A percentile compares a stretch with the other conserved stretches of the same genome.
Evolutionary conservation across 2,329 filamentous ascomycete species (phyloP).

Genomic region (Pseudogymnoascus sp.): DNA sequence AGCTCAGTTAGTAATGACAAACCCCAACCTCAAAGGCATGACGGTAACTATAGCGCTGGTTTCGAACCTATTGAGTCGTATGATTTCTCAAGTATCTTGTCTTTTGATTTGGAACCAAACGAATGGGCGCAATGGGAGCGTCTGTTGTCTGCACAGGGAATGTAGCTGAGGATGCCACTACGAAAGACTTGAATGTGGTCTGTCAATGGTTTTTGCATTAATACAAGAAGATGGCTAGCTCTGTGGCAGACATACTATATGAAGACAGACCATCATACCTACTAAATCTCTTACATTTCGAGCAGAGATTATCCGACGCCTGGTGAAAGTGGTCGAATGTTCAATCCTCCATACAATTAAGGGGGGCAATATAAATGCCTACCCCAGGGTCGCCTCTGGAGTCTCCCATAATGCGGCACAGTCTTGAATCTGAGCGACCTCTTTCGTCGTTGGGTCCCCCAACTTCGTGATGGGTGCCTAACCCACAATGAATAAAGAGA

Average conservation of each 20-base stretch:
- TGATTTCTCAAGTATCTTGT: constrained; percentile 20
- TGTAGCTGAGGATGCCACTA: not conserved
- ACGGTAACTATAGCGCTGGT: constrained; percentile 3
- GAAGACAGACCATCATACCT: not conserved
- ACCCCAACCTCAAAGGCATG: not conserved
- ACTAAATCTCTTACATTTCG: not conserved
- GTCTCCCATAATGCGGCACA: not conserved
- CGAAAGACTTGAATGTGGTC: not conserved
- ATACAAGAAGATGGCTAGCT: not conserved
- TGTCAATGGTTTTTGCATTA: not conserved
- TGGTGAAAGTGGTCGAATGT: not conserved
- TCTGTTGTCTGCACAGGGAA: constrained; percentile 17
- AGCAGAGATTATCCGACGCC: not conserved
- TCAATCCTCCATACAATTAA: not conserved
- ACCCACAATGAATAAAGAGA: not conserved
- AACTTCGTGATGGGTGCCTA: not conserved
- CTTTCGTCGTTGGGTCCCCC: not conserved
- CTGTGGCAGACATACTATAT: not conserved
- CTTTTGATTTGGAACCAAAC: constrained; percentile 24
- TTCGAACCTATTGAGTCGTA: constrained; percentile 15
- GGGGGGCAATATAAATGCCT: not conserved
- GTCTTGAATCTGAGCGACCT: not conserved
- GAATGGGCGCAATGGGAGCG: constrained; percentile 28
- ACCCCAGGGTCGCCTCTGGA: not conserved
- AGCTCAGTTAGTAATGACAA: not conserved